Percentiles rank a stretch among this genome's conserved stretches.
Conservation (phyloP, 1,139 yeast genomes). For the Chernovozyma sophiae-reginae region DNA sequence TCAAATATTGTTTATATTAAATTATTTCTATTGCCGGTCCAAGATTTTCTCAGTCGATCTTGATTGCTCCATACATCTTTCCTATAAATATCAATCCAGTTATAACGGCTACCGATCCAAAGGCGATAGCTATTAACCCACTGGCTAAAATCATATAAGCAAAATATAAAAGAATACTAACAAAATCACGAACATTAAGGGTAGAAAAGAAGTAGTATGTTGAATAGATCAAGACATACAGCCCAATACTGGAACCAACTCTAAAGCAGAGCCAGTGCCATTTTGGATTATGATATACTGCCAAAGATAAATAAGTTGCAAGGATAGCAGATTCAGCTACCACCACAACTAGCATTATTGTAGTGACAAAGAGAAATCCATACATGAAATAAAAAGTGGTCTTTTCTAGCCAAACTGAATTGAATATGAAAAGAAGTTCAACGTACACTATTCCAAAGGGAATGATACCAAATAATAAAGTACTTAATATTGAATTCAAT, state of each 20-base stretch:
- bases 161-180: slow-evolving; percentile 67
- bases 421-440: slow-evolving; percentile 69
- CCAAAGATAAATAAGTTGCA: slow-evolving; percentile 60
- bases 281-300: slow-evolving; percentile 53
- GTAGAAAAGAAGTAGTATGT: slow-evolving; percentile 58
- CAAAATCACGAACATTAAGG: slow-evolving; percentile 59
- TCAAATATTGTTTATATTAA: no score
- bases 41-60: slow-evolving; percentile 55
- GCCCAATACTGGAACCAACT: slow-evolving; percentile 67
- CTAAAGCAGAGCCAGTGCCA: slow-evolving; percentile 88
- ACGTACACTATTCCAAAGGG: slow-evolving; percentile 83
- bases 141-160: slow-evolving; percentile 68
- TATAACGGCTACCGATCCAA: slow-evolving; percentile 72
- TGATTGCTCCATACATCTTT: slow-evolving; percentile 54
- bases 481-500: slow-evolving; percentile 22
- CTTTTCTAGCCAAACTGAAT: slow-evolving; percentile 77
- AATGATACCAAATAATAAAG: slow-evolving; percentile 54
- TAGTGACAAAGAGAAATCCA: slow-evolving; percentile 68
- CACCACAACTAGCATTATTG: slow-evolving; percentile 55
- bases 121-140: slow-evolving; percentile 59
- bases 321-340: slow-evolving; percentile 73
- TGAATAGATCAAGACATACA: slow-evolving; percentile 68
- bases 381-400: slow-evolving; percentile 76
- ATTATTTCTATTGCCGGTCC: no score
- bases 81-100: slow-evolving; percentile 60